Evolutionary conservation across 1,284 basidiomycete genomes (phyloP).

Genomic region (Trametes polyzona): DNA sequence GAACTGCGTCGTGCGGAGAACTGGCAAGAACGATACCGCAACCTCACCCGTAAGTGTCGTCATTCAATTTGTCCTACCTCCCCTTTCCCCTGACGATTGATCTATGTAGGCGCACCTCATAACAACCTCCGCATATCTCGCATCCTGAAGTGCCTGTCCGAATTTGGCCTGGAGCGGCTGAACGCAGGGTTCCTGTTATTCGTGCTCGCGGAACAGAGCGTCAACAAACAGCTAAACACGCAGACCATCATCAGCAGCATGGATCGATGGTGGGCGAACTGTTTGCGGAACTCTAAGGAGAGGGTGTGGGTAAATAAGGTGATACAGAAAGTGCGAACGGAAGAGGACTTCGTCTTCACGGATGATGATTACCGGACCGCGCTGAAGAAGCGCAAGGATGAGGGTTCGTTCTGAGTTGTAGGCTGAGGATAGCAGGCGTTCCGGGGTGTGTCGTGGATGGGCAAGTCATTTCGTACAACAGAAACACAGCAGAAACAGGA

Average conservation of each 20-base stretch:
- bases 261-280: slow-evolving; percentile 80
- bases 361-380: slow-evolving; percentile 56
- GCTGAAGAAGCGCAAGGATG: slow-evolving; percentile 44
- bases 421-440: neutral
- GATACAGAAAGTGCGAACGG: slow-evolving; percentile 52
- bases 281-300: slow-evolving; percentile 63
- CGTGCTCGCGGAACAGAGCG: slow-evolving; percentile 71
- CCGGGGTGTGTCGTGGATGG: neutral
- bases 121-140: slow-evolving; percentile 81
- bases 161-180: slow-evolving; percentile 63
- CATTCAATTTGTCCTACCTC: neutral
- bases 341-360: slow-evolving; percentile 52
- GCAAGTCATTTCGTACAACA: neutral
- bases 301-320: slow-evolving; percentile 55
- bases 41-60: slow-evolving; percentile 63
- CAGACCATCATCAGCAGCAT: slow-evolving; percentile 59
- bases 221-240: slow-evolving; percentile 54
- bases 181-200: slow-evolving; percentile 72
- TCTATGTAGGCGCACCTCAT: slow-evolving; percentile 57
- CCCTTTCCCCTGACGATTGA: no score
- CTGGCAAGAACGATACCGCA: slow-evolving; percentile 56
- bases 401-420: slow-evolving; percentile 26
- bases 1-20: slow-evolving; percentile 50
- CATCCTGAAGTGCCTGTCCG: slow-evolving; percentile 76
- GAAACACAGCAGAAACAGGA: no score